Evolutionary conservation across 768 basidiomycete species (phyloP), one percentile per base, ranked within the genome.

Genomic region (Podaxis mareebaensis): DNA sequence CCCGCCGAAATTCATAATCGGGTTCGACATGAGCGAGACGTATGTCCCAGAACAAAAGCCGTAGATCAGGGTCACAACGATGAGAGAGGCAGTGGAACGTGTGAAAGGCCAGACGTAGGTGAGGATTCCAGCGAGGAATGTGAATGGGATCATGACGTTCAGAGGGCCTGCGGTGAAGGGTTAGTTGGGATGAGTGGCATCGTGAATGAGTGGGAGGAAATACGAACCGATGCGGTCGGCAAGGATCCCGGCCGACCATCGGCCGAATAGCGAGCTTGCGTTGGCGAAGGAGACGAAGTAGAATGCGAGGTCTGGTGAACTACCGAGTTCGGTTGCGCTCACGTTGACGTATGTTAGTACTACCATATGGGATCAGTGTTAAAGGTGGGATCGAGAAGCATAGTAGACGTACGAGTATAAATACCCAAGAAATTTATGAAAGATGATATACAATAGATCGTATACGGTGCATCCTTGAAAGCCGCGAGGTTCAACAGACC

Each of bases 91-190:
- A 55, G 81, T 67, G 26, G 71, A 79, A 48, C 68, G 74, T 0
- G 82, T 81, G 70, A 85, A 88, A 1, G 92, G 92, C 93, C 92
- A 94, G 2, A 78, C 77, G 67, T 86, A 86, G 0, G 91, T 91
- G 49, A 88, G 68, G 38, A 85, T 72, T 0, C 83, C 89, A 0
- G 88, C 84, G 1, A 83, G 42, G n/a, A 80, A 63, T 0, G 85
- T 88, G 38, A 87, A 85, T 0, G 90, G 88, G 13, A 82, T 82
- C 79, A 92, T 88, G 33, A 89, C 76, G 65, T 89, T 93, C 66
- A 92, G 77, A 0, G 85, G 72, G 13, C 92, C 92, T 87, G 59
- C 17, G 38, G 20, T 2, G 36, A 15, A 8, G 4, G 54, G 22
- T 56, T 40, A 42, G n/a, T 57, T 22, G 48, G 11, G 36, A 39